Conservation (phyloP, 73 alveolate species). For the Paraurostyla sp. region DNA sequence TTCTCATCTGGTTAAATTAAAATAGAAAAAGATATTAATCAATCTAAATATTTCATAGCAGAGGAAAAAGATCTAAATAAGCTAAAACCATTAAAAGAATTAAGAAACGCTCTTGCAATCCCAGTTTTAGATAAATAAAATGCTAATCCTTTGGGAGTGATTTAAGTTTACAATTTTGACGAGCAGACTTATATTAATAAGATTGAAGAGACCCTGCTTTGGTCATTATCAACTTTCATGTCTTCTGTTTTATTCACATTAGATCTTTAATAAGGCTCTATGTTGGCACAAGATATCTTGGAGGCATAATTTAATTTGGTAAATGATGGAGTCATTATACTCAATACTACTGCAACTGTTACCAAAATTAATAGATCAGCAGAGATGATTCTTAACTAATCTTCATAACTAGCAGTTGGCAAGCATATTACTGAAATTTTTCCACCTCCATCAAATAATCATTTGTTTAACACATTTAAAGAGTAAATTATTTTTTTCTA, state of each 20-base stretch:
- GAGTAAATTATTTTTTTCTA: constrained; percentile 22
- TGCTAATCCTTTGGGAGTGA: background rate
- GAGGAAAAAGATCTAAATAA: constrained; percentile 59
- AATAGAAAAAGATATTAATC: background rate
- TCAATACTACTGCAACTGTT: constrained; percentile 42
- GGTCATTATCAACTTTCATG: background rate
- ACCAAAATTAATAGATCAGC: constrained; percentile 62
- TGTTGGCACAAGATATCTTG: constrained; percentile 22
- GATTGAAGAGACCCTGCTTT: background rate
- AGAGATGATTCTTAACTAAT: background rate
- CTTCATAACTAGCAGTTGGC: background rate
- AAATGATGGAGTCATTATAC: constrained; percentile 58
- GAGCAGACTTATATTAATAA: background rate
- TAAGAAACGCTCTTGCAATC: constrained; percentile 55
- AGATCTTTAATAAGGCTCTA: constrained; percentile 28
- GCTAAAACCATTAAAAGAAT: background rate
- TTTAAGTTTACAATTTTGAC: constrained; percentile 29
- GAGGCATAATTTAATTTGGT: constrained; percentile 27
- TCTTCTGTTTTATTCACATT: constrained; percentile 37
- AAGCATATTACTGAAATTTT: constrained; percentile 26
- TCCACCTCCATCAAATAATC: background rate
- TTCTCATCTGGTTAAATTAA: background rate
- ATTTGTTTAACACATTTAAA: constrained; percentile 28
- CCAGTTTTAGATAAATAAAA: constrained; percentile 44
- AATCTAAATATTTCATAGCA: background rate